phyloP scores from a whole-genome alignment of 2,329 filamentous ascomycete species.

The Colletotrichum sp. region DNA sequence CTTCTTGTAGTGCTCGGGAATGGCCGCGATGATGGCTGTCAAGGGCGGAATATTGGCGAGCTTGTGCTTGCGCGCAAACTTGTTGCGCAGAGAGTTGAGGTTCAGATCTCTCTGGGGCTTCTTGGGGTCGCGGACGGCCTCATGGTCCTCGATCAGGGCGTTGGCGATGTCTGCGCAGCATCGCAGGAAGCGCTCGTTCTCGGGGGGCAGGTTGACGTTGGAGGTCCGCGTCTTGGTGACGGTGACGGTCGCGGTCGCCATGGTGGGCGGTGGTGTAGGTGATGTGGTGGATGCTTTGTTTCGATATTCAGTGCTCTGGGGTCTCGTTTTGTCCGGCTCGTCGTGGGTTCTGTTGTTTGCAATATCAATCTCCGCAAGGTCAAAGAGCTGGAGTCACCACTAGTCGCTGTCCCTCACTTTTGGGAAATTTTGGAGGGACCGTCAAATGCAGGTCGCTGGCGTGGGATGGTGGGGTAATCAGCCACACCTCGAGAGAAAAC shows the following conservation, averaged over 20 bases:
- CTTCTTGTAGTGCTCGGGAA: conserved; percentile 99
- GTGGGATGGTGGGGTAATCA: conserved; percentile 13
- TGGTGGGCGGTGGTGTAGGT: conserved; percentile 19
- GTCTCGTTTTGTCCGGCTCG: neutral
- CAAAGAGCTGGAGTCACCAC: neutral
- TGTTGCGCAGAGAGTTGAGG: conserved; percentile 84
- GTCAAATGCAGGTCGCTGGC: neutral
- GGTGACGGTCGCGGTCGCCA: conserved; percentile 64
- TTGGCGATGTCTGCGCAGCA: conserved; percentile 96
- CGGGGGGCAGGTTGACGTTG: conserved; percentile 78
- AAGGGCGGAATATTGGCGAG: conserved; percentile 87
- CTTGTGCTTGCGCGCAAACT: conserved; percentile 91
- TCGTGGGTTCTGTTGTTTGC: neutral
- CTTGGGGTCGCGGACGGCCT: conserved; percentile 75
- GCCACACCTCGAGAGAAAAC: neutral
- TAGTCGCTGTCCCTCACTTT: neutral
- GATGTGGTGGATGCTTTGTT: too few relatives aligned
- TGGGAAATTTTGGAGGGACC: conserved; percentile 18
- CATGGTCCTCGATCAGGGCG: conserved; percentile 91
- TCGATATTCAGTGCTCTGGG: neutral
- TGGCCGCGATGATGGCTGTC: conserved; percentile 95
- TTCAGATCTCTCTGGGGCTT: conserved; percentile 87
- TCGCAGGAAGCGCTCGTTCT: conserved; percentile 92
- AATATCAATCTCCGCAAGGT: neutral
- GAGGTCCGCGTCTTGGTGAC: conserved; percentile 67